These are phyloP conservation scores for Reutealis trisperma DNA, from an alignment of 345 rosid species.

Conservation along the genomic window DNA sequence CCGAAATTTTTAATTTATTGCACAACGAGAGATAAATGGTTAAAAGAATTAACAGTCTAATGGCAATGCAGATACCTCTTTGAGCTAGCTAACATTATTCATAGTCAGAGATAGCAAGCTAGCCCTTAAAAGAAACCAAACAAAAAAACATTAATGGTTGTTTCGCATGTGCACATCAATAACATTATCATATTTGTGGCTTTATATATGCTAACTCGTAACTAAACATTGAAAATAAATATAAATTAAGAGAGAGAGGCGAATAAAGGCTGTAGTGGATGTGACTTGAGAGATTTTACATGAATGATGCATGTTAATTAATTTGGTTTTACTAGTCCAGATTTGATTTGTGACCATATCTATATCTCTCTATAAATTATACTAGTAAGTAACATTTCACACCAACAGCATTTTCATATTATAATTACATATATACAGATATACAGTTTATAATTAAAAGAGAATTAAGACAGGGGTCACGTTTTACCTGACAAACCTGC, in stretches of 20 bases:
- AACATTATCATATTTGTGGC: not conserved
- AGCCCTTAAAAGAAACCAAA: not conserved
- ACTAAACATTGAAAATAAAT: no score
- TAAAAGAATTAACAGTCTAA: no score
- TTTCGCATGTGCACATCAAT: not conserved
- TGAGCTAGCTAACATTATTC: not conserved
- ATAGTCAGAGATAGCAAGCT: no score
- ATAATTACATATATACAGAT: not conserved
- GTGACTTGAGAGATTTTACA: not conserved
- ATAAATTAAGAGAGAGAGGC: not conserved
- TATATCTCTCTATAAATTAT: not conserved
- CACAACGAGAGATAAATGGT: no score
- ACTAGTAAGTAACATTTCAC: conserved; percentile 9
- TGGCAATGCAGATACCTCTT: no score
- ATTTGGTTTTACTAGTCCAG: not conserved
- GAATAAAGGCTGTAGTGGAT: not conserved
- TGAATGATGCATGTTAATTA: not conserved
- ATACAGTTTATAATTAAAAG: not conserved
- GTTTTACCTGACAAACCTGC: conserved; percentile 13
- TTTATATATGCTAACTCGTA: not conserved
- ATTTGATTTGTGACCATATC: not conserved
- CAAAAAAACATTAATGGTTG: not conserved
- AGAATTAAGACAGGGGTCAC: not conserved
- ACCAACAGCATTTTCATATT: conserved; percentile 6
- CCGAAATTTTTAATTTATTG: no score